Evolutionary conservation across 2,329 filamentous ascomycete genomes (phyloP).

Genomic region (Macrophomina phaseolina): DNA sequence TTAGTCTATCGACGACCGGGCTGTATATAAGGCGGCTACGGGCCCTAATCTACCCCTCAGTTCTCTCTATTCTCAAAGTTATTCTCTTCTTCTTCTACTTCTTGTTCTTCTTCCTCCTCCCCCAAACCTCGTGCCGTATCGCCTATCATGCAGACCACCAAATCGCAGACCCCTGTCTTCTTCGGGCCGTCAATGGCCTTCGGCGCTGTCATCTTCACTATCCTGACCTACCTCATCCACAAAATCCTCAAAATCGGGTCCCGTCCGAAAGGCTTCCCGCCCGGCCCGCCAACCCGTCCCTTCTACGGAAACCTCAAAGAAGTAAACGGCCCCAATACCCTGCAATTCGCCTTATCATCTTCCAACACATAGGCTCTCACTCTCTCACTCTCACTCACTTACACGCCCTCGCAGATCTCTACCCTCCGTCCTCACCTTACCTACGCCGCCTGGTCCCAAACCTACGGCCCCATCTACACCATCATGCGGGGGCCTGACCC

Average conservation of each 20-base stretch:
- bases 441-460: slow-evolving; percentile 58
- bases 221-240: background rate
- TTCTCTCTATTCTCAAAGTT: too few relatives aligned
- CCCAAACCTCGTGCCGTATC: background rate
- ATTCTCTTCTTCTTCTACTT: too few relatives aligned
- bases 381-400: background rate
- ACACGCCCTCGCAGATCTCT: background rate
- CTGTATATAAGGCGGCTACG: too few relatives aligned
- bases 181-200: background rate
- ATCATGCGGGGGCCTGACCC: slow-evolving; percentile 53
- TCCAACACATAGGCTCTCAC: too few relatives aligned
- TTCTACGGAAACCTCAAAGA: slow-evolving; percentile 59
- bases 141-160: background rate
- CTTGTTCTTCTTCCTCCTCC: too few relatives aligned
- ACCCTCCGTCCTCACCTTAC: slow-evolving; percentile 45
- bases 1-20: too few relatives aligned
- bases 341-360: background rate
- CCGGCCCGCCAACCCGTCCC: slow-evolving; percentile 59
- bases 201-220: background rate
- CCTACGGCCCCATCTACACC: slow-evolving; percentile 60
- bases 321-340: slow-evolving; percentile 5
- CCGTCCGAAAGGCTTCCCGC: slow-evolving; percentile 48
- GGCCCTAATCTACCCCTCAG: too few relatives aligned
- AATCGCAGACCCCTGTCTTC: background rate
- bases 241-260: slow-evolving; percentile 25